Evolutionary conservation across 805 yeast genomes (phyloP), one percentile per base, ranked within the genome.

Genomic region (Candida ortonii): DNA sequence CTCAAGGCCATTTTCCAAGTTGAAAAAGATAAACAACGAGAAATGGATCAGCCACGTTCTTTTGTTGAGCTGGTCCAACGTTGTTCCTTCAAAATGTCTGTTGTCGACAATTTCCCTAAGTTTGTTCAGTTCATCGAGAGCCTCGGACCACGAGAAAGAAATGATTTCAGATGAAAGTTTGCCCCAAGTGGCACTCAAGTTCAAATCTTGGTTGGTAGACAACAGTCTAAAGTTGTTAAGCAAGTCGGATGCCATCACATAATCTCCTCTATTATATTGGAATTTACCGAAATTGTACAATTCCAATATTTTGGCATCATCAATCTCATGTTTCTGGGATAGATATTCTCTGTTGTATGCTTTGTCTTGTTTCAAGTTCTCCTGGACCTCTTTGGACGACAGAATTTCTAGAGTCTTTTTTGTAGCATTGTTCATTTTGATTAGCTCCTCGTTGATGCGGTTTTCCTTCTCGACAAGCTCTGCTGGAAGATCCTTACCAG

Each of bases 41-140:
- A 84, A 79, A 61, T 80, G 86, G 52, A 79, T 72, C 39, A 79
- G 61, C 84, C 85, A 80, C 21, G 79, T 70, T 53, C 83, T 73
- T 47, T 76, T 66, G 55, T 78, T 77, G 36, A 80, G 66, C 60
- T 77, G 85, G 32, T 65, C 67, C 45, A 75, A 60, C 28, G 83
- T 74, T 36, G 75, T 73, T 12, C 70, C 64, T 31, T 56, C 53
- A 45, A 67, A 62, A 8, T 74, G 64, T 57, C 78, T 66, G 22
- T 72, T 66, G 53, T 80, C 85, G 20, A 78, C 68, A 32, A 73
- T 64, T 43, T 77, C 84, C 48, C 80, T 69, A 30, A 79, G 62
- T 49, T 69, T 71, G 35, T 56, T 55, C 32, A 80, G 59, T 55
- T 77, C 83, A 43, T 70, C 73, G 30, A 69, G 47, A 2, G 80